These are phyloP conservation scores for Tylopilus subfusipes DNA, from an alignment of 768 basidiomycete species.

Conservation along the genomic window DNA sequence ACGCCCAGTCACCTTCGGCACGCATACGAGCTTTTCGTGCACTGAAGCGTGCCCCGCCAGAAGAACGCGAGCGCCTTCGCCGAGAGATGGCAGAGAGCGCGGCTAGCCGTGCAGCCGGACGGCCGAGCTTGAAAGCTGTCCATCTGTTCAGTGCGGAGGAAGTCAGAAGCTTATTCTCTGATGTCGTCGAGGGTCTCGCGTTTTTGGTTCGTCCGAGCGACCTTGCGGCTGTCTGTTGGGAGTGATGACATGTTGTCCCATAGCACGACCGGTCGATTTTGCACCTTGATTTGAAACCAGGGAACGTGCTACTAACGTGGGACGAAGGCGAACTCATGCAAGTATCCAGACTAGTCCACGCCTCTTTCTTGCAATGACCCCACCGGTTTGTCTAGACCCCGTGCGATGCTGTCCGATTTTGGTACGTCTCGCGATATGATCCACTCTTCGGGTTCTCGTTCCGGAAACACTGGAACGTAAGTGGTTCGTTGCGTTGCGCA, in stretches of 20 bases:
- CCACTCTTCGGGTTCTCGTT: conserved; percentile 59
- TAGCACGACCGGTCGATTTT: conserved; percentile 83
- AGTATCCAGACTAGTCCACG: conserved; percentile 20
- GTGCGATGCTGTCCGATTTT: conserved; percentile 94
- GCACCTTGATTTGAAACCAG: conserved; percentile 92
- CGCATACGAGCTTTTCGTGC: conserved; percentile 75
- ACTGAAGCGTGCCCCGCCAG: conserved; percentile 60
- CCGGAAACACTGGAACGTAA: conserved; percentile 94
- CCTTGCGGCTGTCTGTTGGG: background rate
- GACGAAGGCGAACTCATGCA: conserved; percentile 83
- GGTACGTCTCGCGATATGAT: conserved; percentile 93
- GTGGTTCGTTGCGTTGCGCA: conserved; percentile 28
- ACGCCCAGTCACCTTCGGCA: conserved; percentile 57
- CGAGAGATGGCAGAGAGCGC: conserved; percentile 42
- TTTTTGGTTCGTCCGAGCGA: conserved; percentile 62
- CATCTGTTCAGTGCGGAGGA: conserved; percentile 86
- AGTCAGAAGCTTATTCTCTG: conserved; percentile 73
- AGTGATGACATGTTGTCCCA: conserved; percentile 8
- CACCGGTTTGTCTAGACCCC: conserved; percentile 50
- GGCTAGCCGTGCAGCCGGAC: conserved; percentile 22
- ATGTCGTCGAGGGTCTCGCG: conserved; percentile 80
- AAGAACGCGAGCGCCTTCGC: conserved; percentile 60
- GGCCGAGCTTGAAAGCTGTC: conserved; percentile 61
- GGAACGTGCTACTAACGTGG: conserved; percentile 89
- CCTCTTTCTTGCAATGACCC: background rate